Evolutionary conservation across 148 eudicot genomes (phyloP).

Genomic region (Fagopyrum esculentum): DNA sequence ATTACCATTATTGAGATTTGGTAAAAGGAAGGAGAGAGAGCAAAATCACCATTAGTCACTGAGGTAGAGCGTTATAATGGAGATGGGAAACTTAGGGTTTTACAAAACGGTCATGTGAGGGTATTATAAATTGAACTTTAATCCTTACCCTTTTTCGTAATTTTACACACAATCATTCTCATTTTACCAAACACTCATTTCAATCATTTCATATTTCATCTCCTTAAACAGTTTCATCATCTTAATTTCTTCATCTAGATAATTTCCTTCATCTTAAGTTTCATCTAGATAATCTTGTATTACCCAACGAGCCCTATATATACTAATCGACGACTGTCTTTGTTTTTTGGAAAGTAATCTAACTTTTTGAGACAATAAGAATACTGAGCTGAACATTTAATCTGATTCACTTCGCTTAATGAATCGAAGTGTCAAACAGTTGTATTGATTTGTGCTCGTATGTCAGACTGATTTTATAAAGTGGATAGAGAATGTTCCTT

Average conservation of each 20-base stretch:
- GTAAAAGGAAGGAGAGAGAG: constrained; percentile 2
- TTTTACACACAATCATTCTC: no score
- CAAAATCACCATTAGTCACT: neutral
- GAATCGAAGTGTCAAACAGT: neutral
- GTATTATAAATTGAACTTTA: no score
- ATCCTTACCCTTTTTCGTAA: no score
- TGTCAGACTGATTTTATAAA: neutral
- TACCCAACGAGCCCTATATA: neutral
- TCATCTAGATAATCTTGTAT: no score
- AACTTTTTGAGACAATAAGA: neutral
- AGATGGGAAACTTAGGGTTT: no score
- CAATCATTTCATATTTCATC: no score
- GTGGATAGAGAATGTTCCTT: neutral
- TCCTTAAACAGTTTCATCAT: no score
- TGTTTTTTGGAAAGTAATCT: neutral
- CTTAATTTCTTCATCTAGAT: no score
- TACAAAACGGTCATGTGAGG: no score
- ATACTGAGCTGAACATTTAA: neutral
- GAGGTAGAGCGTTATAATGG: no score
- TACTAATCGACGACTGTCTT: neutral
- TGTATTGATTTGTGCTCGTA: neutral
- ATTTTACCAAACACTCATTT: no score
- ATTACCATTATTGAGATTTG: neutral
- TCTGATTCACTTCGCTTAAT: neutral
- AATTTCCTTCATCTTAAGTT: no score